Base-by-base conservation (phyloP, 768 basidiomycete genomes). In the Vishniacozyma victoriae region DNA sequence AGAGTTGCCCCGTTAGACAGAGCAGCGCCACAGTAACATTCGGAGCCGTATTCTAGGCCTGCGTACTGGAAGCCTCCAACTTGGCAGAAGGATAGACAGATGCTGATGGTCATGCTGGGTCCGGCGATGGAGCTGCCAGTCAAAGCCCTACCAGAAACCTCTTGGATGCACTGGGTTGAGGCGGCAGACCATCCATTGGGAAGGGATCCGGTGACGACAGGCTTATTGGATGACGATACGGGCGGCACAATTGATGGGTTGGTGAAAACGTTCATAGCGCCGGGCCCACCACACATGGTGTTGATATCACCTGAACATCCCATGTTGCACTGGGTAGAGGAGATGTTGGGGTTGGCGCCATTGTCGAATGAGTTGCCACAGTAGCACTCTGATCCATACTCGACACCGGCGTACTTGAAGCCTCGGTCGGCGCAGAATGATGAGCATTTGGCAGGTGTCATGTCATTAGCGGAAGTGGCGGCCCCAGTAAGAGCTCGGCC, bases 21-120 rank as follows among this genome's bases (percentile, higher is more conserved):
- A 7, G 46, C 33, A 41, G 55, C 53, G 19, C 64, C 69, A 39
- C 64, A 67, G 55, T 60, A 70, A 42, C 69, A 68, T 46, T 68
- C 52, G 19, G 49, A 23, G 29, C 48, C 42, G 48, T 63, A 71
- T 42, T 66, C 64, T 5, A 59, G 36, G 37, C 58, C 64, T 12
- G 56, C 48, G 48, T 50, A 65, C 4, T 38, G 12, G 53, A 41
- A 64, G 13, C 62, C 58, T 5, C 25, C 29, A 16, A 37, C 31
- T 15, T 41, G 31, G 35, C 62, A 60, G 56, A 53, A 64, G 5
- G 50, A 11, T 3, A 54, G 52, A 40, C 62, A 64, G 24, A 22
- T 41, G 16, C 47, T 41, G 37, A 53, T 38, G 2, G 62, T 55
- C 62, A 64, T 64, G 2, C 18, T 12, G 16, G 23, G 19, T 12